Base-by-base conservation (phyloP, 768 basidiomycete species). In the Amanita jacksonii region DNA sequence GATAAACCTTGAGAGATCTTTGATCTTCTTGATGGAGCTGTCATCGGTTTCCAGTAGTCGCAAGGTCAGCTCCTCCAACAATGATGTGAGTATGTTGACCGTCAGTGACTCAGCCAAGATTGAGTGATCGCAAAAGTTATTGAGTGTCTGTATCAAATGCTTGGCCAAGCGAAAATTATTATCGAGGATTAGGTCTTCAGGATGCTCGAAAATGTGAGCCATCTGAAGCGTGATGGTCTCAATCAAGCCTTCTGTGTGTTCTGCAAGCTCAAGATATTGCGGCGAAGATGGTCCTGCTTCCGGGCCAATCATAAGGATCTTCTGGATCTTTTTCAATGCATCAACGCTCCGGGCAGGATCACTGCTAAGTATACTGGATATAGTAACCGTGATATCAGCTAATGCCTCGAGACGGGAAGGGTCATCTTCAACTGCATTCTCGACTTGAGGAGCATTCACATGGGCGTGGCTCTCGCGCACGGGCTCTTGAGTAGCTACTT, bases 131-230 rank as follows among this genome's bases (percentile, higher is more conserved):
- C 92, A 94, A 59, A 97, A 91, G 19, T 86, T 85, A 54, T 93
- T 92, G 22, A 97, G 75, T 0, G 93, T 93, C 61, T 97, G 93
- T 50, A 98, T 94, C 42, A 98, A 76, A 61, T 98, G 96, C 62
- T 99, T 99, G 37, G 93, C 90, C 7, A 99, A 70, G 31, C 96
- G 77, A 66, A 96, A 92, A 54, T 90, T 89, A 50, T 85, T 81
- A 13, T 82, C 79, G 10, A 76, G 65, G 18, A 78, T 62, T 30
- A 93, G 65, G 42, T 87, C 79, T 22, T 85, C 79, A 1, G 81
- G 81, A 37, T 77, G 75, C 41, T 91, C 87, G 57, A 97, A 98
- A 15, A 91, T 80, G 58, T 90, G 86, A 8, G 85, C 76, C 87
- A 94, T 89, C 56, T 93, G 86, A 19, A 87, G 69, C 3, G 87